Evolutionary conservation across 768 basidiomycete genomes (phyloP).

Genomic region (Mycena vulgaris): DNA sequence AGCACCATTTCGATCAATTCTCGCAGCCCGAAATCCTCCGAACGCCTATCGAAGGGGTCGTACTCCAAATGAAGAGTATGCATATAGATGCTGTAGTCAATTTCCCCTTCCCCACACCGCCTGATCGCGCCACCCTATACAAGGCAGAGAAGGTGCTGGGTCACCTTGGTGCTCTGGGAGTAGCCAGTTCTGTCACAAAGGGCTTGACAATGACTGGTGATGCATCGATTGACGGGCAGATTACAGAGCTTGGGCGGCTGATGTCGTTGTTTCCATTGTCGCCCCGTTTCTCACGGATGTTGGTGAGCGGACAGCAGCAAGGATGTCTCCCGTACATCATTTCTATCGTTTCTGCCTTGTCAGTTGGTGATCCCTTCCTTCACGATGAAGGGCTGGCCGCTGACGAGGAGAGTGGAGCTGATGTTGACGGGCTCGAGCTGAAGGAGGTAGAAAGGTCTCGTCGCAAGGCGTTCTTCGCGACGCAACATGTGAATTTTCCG

Average conservation of each 20-base stretch:
- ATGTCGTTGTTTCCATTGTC: conserved; percentile 97
- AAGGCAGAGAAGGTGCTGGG: conserved; percentile 88
- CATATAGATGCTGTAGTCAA: conserved; percentile 96
- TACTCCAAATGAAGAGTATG: conserved; percentile 99
- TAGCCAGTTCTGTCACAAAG: conserved; percentile 39
- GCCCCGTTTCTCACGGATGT: conserved; percentile 96
- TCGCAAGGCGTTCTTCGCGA: conserved; percentile 86
- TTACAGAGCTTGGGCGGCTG: conserved; percentile 91
- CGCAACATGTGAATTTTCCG: conserved; percentile 74
- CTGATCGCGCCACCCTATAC: conserved; percentile 80
- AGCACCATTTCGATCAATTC: conserved; percentile 92
- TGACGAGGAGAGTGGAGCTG: conserved; percentile 52
- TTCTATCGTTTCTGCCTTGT: conserved; percentile 90
- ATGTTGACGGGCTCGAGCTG: conserved; percentile 33
- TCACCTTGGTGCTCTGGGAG: conserved; percentile 86
- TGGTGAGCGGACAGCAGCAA: conserved; percentile 93
- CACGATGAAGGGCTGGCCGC: conserved; percentile 61
- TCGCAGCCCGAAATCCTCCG: conserved; percentile 93
- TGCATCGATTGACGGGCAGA: conserved; percentile 65
- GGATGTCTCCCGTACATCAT: conserved; percentile 89
- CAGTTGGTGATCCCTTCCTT: conserved; percentile 96
- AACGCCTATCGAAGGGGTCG: conserved; percentile 96
- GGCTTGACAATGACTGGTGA: conserved; percentile 45
- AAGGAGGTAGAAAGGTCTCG: conserved; percentile 57
- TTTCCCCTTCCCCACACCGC: conserved; percentile 98